These are phyloP conservation scores for Heliocybe sulcata DNA, from an alignment of 1,284 basidiomycete species.

Conservation along the genomic window DNA sequence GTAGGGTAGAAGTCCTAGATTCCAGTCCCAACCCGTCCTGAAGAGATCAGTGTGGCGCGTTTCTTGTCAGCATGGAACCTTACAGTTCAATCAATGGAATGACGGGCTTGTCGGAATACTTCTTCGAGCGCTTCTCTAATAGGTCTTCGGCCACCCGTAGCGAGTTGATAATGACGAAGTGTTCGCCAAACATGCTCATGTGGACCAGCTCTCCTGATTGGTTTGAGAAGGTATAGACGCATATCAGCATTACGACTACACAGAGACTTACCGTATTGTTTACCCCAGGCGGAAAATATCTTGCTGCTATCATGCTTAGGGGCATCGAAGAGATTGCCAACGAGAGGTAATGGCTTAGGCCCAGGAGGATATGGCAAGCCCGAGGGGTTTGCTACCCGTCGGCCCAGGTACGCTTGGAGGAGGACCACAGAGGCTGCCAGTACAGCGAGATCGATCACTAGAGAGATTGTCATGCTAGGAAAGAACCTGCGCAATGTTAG, in stretches of 20 bases:
- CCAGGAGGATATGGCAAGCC: neutral
- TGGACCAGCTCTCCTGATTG: constrained; percentile 14
- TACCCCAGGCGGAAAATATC: neutral
- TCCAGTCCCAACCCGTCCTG: neutral
- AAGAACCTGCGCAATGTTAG: too few relatives aligned
- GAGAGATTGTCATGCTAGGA: too few relatives aligned
- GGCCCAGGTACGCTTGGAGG: too few relatives aligned
- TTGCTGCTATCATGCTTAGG: neutral
- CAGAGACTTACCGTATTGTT: neutral
- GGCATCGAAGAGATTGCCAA: neutral
- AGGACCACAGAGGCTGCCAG: too few relatives aligned
- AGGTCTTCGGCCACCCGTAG: constrained; percentile 16
- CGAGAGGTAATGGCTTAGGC: neutral
- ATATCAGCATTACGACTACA: too few relatives aligned
- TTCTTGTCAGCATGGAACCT: too few relatives aligned
- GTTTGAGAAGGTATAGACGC: too few relatives aligned
- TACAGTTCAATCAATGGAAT: neutral
- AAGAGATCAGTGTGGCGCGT: too few relatives aligned
- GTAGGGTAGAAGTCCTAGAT: neutral
- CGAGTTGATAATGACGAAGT: constrained; percentile 16
- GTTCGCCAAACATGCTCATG: constrained; percentile 12
- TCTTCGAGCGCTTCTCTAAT: constrained; percentile 16
- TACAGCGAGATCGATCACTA: too few relatives aligned
- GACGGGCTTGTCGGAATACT: constrained; percentile 15
- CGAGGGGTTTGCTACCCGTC: too few relatives aligned